Percentiles rank a stretch among this genome's conserved stretches.
Conservation (phyloP, 768 basidiomycete genomes). For the Xerocomellus chrysenteron region DNA sequence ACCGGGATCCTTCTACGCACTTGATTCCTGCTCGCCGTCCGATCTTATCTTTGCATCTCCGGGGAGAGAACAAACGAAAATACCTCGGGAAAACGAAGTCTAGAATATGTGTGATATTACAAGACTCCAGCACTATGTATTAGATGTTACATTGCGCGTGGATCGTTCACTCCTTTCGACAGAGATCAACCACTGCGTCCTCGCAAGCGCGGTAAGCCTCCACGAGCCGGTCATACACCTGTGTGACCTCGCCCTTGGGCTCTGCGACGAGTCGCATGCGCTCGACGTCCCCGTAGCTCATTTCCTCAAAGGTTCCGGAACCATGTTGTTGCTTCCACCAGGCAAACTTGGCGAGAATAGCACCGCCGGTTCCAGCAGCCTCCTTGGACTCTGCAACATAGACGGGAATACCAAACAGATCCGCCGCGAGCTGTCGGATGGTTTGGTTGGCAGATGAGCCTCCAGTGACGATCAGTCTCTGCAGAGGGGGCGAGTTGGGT, state of each 20-base stretch:
- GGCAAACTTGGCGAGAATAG: constrained; percentile 8
- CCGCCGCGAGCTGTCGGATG: constrained; percentile 6
- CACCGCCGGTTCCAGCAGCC: constrained; percentile 4
- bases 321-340: constrained; percentile 7
- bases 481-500: constrained; percentile 2
- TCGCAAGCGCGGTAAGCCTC: constrained; percentile 5
- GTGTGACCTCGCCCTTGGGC: neutral
- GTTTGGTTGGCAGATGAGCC: constrained; percentile 9
- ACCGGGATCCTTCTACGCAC: too few relatives aligned
- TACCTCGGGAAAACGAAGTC: too few relatives aligned
- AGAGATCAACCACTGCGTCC: constrained; percentile 1
- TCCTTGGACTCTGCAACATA: constrained; percentile 9
- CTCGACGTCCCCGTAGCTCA: neutral
- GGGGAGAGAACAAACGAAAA: too few relatives aligned
- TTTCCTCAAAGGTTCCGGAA: constrained; percentile 3
- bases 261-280: constrained; percentile 7
- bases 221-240: constrained; percentile 2
- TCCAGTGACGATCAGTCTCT: constrained; percentile 5
- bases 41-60: too few relatives aligned
- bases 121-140: neutral
- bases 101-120: too few relatives aligned
- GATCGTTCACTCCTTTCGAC: neutral
- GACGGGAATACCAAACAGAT: constrained; percentile 3
- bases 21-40: too few relatives aligned
- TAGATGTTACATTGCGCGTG: neutral